Base-by-base conservation (phyloP, 768 basidiomycete species). In the Phlebiopsis gigantea region DNA sequence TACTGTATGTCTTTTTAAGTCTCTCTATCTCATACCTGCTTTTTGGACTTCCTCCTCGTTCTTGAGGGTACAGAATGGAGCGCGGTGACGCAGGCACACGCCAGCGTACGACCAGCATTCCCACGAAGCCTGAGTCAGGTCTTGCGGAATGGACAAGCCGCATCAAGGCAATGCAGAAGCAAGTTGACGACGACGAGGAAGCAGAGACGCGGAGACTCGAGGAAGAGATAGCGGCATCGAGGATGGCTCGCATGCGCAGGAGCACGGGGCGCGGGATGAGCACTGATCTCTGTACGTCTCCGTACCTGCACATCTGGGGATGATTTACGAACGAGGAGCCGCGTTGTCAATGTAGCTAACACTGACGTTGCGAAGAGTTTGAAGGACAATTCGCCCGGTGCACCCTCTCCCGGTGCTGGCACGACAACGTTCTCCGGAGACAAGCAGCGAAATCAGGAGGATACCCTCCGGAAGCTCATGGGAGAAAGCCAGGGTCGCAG, bases 91-190 rank as follows among this genome's bases (percentile, higher is more conserved):
- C 31, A 8, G 59, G 56, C 4, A 5, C 66, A 9, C 66, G 63
- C 29, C 64, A 66, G 24, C 65, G 66, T 47, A 65, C 66, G 15
- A 25, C 59, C 14, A 63, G 59, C 31, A 44, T 65, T 8, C 66
- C 68, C 9, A 21, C 65, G 2, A 81, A 79, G 58, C 75, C 84
- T 19, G 88, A 89, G 63, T 73, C 76, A 2, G 85, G 82, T 48
- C 76, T 90, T n/a, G 78, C 88, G 15, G 88, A 92, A 68, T 92
- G 90, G 90, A 80, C 89, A 14, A 85, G 73, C 70, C 85, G 79
- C 74, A 90, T 93, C 68, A 87, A 85, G 67, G 87, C 82, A 15
- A 71, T 92, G 69, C 90, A 91, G 67, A 79, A 82, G 57, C 87
- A 90, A 63, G 85, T 90, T 24, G 90, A 93, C 60, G 84, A 84